Evolutionary conservation across 1,284 basidiomycete species (phyloP).

Genomic region (Vanrija humicola): DNA sequence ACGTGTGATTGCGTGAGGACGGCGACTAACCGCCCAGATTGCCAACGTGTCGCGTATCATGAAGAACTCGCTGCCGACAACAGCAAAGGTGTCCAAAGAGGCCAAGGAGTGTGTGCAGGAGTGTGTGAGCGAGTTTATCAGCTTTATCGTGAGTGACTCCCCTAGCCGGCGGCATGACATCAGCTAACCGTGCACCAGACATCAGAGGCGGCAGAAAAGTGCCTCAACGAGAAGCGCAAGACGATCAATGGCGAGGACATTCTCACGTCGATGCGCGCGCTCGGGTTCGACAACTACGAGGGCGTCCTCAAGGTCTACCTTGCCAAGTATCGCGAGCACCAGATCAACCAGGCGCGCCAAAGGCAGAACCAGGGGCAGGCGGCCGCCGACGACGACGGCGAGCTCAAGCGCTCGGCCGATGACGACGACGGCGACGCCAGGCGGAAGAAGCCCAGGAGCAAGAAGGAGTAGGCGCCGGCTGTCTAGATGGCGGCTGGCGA

Average conservation of each 20-base stretch:
- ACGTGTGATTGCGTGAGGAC: too few relatives aligned
- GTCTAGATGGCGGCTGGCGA: neutral
- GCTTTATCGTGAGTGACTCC: slow-evolving; percentile 63
- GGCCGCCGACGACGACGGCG: slow-evolving; percentile 15
- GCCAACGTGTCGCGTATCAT: slow-evolving; percentile 94
- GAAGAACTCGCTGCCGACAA: slow-evolving; percentile 80
- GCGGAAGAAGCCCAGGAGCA: slow-evolving; percentile 15
- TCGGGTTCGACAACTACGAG: slow-evolving; percentile 91
- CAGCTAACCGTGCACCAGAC: slow-evolving; percentile 24
- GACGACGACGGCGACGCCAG: slow-evolving; percentile 13
- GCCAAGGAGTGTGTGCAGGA: slow-evolving; percentile 96
- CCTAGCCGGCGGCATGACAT: neutral
- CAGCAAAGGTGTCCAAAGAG: slow-evolving; percentile 95
- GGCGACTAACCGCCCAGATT: slow-evolving; percentile 57
- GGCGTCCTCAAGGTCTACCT: slow-evolving; percentile 86
- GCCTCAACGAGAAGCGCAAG: slow-evolving; percentile 92
- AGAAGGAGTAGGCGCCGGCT: neutral
- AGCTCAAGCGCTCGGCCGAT: slow-evolving; percentile 20
- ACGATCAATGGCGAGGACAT: slow-evolving; percentile 85
- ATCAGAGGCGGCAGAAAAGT: slow-evolving; percentile 74
- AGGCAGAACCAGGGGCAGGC: slow-evolving; percentile 10
- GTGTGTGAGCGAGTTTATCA: slow-evolving; percentile 93
- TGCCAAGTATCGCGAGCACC: slow-evolving; percentile 57
- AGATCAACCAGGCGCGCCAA: slow-evolving; percentile 26
- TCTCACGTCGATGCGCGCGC: slow-evolving; percentile 82